phyloP scores from a whole-genome alignment of 176 grass and related monocot genomes.

The Carex pumila region DNA sequence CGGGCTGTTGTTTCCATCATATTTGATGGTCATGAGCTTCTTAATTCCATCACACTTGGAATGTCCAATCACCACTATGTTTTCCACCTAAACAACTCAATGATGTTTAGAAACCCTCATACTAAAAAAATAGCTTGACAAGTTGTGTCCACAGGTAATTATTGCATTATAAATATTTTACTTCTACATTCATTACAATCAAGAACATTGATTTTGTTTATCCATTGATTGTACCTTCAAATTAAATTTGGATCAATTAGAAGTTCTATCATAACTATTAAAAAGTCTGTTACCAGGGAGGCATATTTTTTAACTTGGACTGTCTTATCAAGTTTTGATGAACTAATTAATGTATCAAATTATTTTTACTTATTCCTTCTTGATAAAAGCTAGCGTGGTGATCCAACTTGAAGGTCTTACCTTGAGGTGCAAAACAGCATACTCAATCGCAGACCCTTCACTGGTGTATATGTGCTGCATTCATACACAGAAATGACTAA shows the following conservation, averaged over 20 bases:
- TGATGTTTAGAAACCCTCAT: not conserved
- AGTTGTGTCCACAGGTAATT: not conserved
- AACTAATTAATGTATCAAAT: not conserved
- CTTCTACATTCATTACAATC: not conserved
- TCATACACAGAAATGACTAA: slow-evolving; percentile 2
- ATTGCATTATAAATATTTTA: not conserved
- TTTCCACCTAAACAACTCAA: slow-evolving; percentile 42
- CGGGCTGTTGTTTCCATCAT: slow-evolving; percentile 26
- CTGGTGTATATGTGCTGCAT: slow-evolving; percentile 36
- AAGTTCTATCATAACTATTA: not conserved
- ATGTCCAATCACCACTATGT: slow-evolving; percentile 72
- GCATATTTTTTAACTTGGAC: not conserved
- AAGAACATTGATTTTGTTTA: not conserved
- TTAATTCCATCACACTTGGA: slow-evolving; percentile 67
- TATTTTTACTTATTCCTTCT: not conserved
- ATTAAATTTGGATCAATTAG: too few species aligned
- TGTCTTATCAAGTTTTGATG: not conserved
- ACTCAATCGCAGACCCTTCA: slow-evolving; percentile 51
- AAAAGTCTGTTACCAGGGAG: not conserved
- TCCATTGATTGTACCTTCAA: not conserved
- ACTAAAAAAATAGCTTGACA: not conserved
- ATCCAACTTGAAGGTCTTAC: slow-evolving; percentile 14
- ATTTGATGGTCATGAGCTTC: slow-evolving; percentile 44
- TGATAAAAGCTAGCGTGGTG: not conserved
- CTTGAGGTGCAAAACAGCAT: slow-evolving; percentile 52